Evolutionary conservation across 306 rosid genomes (phyloP).

Genomic region (Begonia loranthoides): DNA sequence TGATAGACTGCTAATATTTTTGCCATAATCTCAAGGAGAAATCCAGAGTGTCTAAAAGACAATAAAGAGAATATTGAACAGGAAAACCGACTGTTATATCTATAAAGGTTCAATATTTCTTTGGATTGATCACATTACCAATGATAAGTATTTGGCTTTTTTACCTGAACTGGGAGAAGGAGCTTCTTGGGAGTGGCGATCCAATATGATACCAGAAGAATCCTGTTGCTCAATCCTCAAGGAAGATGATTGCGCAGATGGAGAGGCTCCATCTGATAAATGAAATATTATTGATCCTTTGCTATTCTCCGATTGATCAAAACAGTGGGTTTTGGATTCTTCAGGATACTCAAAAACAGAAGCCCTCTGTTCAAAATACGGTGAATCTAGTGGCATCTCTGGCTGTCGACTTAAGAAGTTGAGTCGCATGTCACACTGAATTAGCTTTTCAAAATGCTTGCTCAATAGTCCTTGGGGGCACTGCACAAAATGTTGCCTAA

Average conservation of each 20-base stretch:
- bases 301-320: constrained; percentile 27
- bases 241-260: constrained; percentile 18
- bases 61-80: no score
- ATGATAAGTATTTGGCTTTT: neutral
- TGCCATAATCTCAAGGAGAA: no score
- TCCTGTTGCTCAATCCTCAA: constrained; percentile 10
- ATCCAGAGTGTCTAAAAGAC: no score
- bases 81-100: no score
- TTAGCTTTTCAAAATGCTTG: neutral
- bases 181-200: constrained; percentile 40
- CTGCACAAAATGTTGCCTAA: neutral
- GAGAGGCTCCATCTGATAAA: constrained; percentile 39
- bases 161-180: constrained; percentile 92
- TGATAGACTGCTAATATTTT: no score
- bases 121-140: no score
- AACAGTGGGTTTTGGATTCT: constrained; percentile 24
- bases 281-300: constrained; percentile 30
- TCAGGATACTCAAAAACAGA: constrained; percentile 37
- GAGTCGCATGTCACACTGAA: neutral
- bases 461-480: neutral
- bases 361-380: constrained; percentile 21
- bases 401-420: neutral
- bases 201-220: constrained; percentile 26
- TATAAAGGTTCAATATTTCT: no score
- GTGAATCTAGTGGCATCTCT: neutral